Conservation (phyloP, 805 yeast species). For the Lachancea waltii region DNA sequence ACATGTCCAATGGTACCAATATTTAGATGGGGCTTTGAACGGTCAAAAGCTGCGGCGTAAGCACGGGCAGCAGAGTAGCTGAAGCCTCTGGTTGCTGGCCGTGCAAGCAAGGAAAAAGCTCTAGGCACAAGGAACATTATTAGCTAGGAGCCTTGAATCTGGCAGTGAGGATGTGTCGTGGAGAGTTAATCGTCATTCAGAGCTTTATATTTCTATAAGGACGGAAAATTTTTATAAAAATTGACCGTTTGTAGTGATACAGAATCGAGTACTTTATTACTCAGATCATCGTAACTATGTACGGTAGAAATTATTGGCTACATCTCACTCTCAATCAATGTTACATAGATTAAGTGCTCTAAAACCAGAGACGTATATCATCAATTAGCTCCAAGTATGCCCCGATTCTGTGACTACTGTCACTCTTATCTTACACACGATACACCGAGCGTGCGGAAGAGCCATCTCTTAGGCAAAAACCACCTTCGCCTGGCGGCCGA, state of each 20-base stretch:
- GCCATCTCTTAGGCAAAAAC: conserved; percentile 71
- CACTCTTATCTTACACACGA: conserved; percentile 80
- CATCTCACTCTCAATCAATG: neutral
- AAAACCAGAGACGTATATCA: too few species aligned
- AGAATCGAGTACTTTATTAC: too few species aligned
- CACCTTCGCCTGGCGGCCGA: conserved; percentile 67
- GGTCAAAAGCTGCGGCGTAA: conserved; percentile 73
- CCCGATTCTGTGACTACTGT: conserved; percentile 79
- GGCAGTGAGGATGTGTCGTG: neutral
- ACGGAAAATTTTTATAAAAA: conserved; percentile 1
- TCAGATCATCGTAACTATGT: too few species aligned
- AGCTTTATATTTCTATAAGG: neutral
- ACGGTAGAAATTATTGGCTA: too few species aligned
- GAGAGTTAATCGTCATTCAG: neutral
- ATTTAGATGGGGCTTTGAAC: conserved; percentile 94
- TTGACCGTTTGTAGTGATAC: too few species aligned
- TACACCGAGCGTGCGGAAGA: conserved; percentile 76
- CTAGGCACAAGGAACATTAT: conserved; percentile 17
- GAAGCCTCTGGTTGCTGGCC: conserved; percentile 13
- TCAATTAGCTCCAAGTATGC: neutral
- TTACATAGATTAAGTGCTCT: too few species aligned
- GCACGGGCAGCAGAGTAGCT: conserved; percentile 22
- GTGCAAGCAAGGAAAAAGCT: conserved; percentile 10
- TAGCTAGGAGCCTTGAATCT: neutral
- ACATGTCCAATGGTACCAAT: conserved; percentile 98